Evolutionary conservation across 352 stramenopile species (phyloP).

Genomic region (Phytophthora ohioensis): DNA sequence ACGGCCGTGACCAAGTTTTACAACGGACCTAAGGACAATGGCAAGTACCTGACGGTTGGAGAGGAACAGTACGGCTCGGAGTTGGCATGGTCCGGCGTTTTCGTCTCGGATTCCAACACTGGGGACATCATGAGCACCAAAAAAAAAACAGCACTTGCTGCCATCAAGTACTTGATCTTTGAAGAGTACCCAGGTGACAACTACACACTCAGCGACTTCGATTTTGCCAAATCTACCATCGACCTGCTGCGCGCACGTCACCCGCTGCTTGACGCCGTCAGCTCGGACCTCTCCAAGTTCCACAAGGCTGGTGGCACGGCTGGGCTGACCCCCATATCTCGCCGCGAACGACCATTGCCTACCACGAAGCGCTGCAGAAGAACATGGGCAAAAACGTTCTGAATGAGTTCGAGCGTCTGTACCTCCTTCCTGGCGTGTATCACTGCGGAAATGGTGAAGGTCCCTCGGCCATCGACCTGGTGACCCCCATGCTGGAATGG

Average conservation of each 20-base stretch:
- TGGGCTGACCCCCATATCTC: conserved; percentile 62
- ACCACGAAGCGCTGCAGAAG: conserved; percentile 47
- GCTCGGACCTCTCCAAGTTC: conserved; percentile 47
- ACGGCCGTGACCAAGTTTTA: conserved; percentile 47
- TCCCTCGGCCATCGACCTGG: conserved; percentile 48
- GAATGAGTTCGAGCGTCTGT: conserved; percentile 53
- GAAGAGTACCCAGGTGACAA: conserved; percentile 44
- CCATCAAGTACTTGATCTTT: conserved; percentile 55
- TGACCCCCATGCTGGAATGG: conserved; percentile 58
- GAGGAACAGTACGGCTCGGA: conserved; percentile 55
- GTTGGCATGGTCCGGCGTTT: conserved; percentile 51
- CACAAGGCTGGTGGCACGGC: conserved; percentile 46
- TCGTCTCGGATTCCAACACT: conserved; percentile 40
- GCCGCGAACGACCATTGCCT: conserved; percentile 54
- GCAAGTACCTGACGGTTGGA: conserved; percentile 49
- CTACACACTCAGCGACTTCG: conserved; percentile 53
- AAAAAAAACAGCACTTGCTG: conserved; percentile 32
- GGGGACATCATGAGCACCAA: conserved; percentile 40
- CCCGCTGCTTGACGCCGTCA: conserved; percentile 48
- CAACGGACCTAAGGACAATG: conserved; percentile 42
- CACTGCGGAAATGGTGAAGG: conserved; percentile 53
- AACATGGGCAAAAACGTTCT: conserved; percentile 42
- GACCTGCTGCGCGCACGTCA: conserved; percentile 44
- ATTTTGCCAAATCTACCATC: conserved; percentile 50
- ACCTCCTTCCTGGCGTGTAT: conserved; percentile 56